Evolutionary conservation across 306 rosid species (phyloP), one percentile per base, ranked within the genome.

Genomic region (Purshia tridentata): DNA sequence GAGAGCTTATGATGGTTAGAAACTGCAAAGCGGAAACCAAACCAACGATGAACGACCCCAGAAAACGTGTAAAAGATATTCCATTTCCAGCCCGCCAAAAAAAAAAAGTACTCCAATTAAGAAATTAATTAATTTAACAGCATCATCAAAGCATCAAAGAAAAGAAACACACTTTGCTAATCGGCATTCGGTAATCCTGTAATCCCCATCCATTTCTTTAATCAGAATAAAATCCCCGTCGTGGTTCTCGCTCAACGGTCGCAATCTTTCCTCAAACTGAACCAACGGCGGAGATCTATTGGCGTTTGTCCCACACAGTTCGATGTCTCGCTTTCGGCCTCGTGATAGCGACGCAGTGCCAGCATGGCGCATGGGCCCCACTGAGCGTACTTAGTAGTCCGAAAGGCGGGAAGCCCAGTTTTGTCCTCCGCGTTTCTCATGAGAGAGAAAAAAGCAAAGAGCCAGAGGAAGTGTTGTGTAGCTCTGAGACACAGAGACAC

Each of bases 391-490:
- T 73, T 14, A 0, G 37, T n/a, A 39, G 73, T 76, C 86, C 73
- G 77, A 80, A 86, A 85, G 94, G 98, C 96, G 96, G 97, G 98
- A 93, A 88, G 67, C 76, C 90, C 87, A 77, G 84, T 76, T 87
- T 81, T 84, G 88, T 86, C 90, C 64, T 62, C 72, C 44, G 60
- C 20, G n/a, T 11, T 29, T 29, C 48, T 40, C 4, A 9, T 16
- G 22, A 41, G 65, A 54, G 64, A 54, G 63, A 35, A 20, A 18
- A 10, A 58, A 50, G 48, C 10, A n/a, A 20, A 40, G 19, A 9
- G 53, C 23, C 9, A 19, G 20, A 55, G 49, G 54, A 18, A 54
- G 18, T 39, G 16, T 14, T 14, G 41, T 47, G 3, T 11, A 10
- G 10, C 13, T 49, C 60, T 15, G 41, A 65, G 70, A n/a, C 61